Base-by-base conservation (phyloP, 192 early-diverging fungal genomes). In the Funneliformis geosporum region DNA sequence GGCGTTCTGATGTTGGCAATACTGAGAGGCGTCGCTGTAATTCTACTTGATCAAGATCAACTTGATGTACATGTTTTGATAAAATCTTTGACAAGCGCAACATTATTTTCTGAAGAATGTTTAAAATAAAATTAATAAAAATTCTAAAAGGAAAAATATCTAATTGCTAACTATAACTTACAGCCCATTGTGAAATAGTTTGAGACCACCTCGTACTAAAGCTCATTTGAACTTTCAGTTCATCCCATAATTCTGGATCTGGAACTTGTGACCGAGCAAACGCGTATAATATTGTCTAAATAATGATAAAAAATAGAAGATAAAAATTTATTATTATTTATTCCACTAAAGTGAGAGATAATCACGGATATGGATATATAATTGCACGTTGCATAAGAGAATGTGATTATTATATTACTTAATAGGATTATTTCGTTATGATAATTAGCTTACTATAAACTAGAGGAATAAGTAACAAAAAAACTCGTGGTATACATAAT, bases 111-210 rank as follows among this genome's bases (percentile, higher is more conserved):
- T 94, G 82, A 55, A 50, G 16, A 50, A 16, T 47, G 6, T 38
- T 12, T 59, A 44, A 33, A 25, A 5, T n/a, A 7, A 76, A 68
- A 50, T 18, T 18, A 18, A 50, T 5, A 16, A 18, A 50, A 16
- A 50, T 50, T 21, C 3, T 16, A 16, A 5, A 50, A 4, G 16
- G 14, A 50, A 18, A 27, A 42, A 1, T 25, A 33, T 33, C 33
- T 33, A 33, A 33, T 33, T 33, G 0, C 33, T 2, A 9, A 33
- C 39, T 18, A 44, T 21, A 64, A 21, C 88, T 85, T 86, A 94
- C 93, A 66, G 85, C 84, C 93, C 93, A 95, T 64, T 93, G 91
- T 14, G 80, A 74, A 21, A 92, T 82, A 23, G 85, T 82, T 78
- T 93, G 92, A 12, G 81, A 83, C 88, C 89, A 93, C 3, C 86